Conservation (phyloP, 768 basidiomycete genomes). For the Suillus americanus region DNA sequence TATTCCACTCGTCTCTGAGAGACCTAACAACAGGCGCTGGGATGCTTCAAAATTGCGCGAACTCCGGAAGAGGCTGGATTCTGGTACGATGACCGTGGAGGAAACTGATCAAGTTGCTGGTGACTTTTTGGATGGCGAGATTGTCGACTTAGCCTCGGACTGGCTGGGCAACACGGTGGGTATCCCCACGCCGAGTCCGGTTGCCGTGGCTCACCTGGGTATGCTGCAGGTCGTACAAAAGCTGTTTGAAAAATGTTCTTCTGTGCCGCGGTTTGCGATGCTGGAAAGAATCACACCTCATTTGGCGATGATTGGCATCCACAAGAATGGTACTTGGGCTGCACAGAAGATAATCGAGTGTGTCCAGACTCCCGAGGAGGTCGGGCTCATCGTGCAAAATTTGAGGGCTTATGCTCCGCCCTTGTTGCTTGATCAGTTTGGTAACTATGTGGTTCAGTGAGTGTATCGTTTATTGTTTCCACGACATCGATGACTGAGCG, state of each 20-base stretch:
- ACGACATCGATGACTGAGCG: slow-evolving; percentile 7
- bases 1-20: slow-evolving; percentile 87
- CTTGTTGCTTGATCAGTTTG: slow-evolving; percentile 89
- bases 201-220: slow-evolving; percentile 4
- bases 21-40: slow-evolving; percentile 84
- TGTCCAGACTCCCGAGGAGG: slow-evolving; percentile 83
- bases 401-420: slow-evolving; percentile 91
- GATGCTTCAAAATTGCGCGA: slow-evolving; percentile 94
- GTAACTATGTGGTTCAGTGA: slow-evolving; percentile 90
- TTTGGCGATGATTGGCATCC: slow-evolving; percentile 95
- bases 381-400: slow-evolving; percentile 80
- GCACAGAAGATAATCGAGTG: slow-evolving; percentile 99
- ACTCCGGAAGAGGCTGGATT: slow-evolving; percentile 90
- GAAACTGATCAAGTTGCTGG: slow-evolving; percentile 90
- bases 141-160: slow-evolving; percentile 93
- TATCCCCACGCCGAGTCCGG: slow-evolving; percentile 12
- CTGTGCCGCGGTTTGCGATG: slow-evolving; percentile 80
- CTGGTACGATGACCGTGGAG: slow-evolving; percentile 76
- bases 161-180: slow-evolving; percentile 92
- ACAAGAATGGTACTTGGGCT: slow-evolving; percentile 99
- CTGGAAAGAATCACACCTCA: slow-evolving; percentile 92
- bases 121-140: slow-evolving; percentile 92
- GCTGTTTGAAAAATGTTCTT: slow-evolving; percentile 87
- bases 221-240: slow-evolving; percentile 85
- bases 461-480: background rate